Evolutionary conservation across 495 filamentous ascomycete genomes (phyloP), one percentile per base, ranked within the genome.

Genomic region (Penicillium waksmanii): DNA sequence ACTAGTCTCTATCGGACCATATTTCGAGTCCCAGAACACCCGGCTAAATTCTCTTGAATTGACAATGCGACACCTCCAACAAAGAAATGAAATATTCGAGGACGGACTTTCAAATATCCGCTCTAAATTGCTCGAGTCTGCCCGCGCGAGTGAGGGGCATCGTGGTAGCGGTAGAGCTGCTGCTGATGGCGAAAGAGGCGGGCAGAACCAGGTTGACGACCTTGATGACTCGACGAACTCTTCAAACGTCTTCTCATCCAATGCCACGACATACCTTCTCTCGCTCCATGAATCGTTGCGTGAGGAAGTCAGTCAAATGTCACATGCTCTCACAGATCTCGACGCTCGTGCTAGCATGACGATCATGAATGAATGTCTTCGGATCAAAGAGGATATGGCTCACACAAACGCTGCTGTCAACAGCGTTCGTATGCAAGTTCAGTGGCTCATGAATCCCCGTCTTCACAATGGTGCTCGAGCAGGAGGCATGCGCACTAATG

Each of bases 251-350:
- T 69, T 66, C 43, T 67, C 74, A 17, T 72, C 77, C 9, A 75
- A 72, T 42, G 69, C 75, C 38, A 78, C 82, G 2, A 82, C 85
- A 31, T 87, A 89, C 60, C 77, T 91, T 0, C 80, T 90, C 17
- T 85, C 83, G 7, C 82, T 89, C 21, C 87, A 89, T 56, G 87
- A 90, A 57, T 85, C 85, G 46, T 80, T 91, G 18, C 82, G 88
- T 1, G 80, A 85, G 23, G 87, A 90, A 63, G 79, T 90, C 43
- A 74, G 70, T 23, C 80, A 85, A 44, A 68, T 89, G 50, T 82
- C 80, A 1, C 80, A 81, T 21, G 80, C 79, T n/a, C 71, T 87
- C 23, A 78, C 77, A 5, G 86, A 89, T 21, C 77, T 88, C 46
- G 88, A 91, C 59, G 84, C 83, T 11, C 81, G 85, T 21, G 82